Evolutionary conservation across 257 asterid species (phyloP), one percentile per base, ranked within the genome.

Genomic region (Penstemon newberryi): DNA sequence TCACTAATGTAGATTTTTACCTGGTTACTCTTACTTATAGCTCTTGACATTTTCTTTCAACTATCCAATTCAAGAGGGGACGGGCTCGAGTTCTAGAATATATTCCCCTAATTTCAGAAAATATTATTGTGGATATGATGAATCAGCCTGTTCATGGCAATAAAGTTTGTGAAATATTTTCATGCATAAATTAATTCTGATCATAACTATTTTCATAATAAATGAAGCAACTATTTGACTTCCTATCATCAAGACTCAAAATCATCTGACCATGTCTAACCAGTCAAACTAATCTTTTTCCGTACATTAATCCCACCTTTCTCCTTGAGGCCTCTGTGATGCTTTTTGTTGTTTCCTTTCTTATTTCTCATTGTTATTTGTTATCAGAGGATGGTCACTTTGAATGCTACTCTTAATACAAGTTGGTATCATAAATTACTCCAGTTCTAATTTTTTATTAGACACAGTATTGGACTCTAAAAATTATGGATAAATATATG

Each of bases 91-190:
- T 38, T 18, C 25, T 7, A 60, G 10, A 25, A 25, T 70, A 37
- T 51, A 50, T 70, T 67, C 55, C 44, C 56, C 55, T 60, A 67
- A 43, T 25, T 56, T 67, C 56, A 43, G 65, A 41, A 12, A 66
- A 15, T 12, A 11, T 7, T 5, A 55, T 10, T 42, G 11, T 4
- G 6, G 5, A 41, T 10, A 5, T 49, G 18, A 47, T 9, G 3
- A 38, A 39, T 19, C 40, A 38, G 60, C 40, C 18, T 40, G 40
- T 44, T 12, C 43, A 47, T 54, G 47, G 65, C 63, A 42, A 45
- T 56, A 25, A 25, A 25, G 33, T 25, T 25, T 25, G 33, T 25
- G 33, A 25, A 25, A 25, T 18, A 33, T 39, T 63, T 9, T 63
- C 56, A 8, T 47, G 15, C 53, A 37, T 53, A 39, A 49, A 53